Evolutionary conservation across 1,139 yeast species (phyloP), one percentile per base, ranked within the genome.

Genomic region (Blastobotrys persicus): DNA sequence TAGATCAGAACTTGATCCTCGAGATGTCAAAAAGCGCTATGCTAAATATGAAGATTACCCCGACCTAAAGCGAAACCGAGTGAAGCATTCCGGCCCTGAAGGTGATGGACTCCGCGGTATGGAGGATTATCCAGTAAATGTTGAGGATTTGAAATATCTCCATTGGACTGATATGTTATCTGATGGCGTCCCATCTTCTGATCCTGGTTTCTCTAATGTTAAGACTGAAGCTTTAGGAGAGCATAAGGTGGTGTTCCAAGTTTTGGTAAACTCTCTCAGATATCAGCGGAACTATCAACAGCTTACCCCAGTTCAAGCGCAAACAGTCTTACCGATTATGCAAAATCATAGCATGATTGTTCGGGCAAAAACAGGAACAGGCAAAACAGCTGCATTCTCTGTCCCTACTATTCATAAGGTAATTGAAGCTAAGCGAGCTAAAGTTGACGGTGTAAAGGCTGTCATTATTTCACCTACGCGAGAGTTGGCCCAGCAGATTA

Each of bases 361-460:
- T 33, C 77, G 95, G 58, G 97, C 97, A 32, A 88, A 88, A 65
- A 91, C 98, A 3, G 98, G 97, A 63, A 89, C 97, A 1, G 98
- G 97, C 62, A 91, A 91, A 67, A 91, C 97, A 0, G 79, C 87
- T 52, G 95, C 96, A 0, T 91, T 88, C 65, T 80, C 89, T 54
- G 73, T 89, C 43, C 97, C 97, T 1, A 73, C 88, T 5, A 70
- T 89, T 42, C 85, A 87, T 62, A 77, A 76, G 48, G 74, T 78
- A 33, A 57, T 77, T 16, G 71, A 71, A 44, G 65, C 69, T 23
- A 57, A 57, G 35, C 53, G 64, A 6, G 63, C 61, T 38, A 64
- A 66, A n/a, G 59, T 55, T 13, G 57, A 61, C 35, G 69, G 70
- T 47, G 70, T 68, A 42, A 53, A 61, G 47, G 78, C 91, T 19